Conservation (phyloP, 106 monocot species). For the Allium fistulosum region DNA sequence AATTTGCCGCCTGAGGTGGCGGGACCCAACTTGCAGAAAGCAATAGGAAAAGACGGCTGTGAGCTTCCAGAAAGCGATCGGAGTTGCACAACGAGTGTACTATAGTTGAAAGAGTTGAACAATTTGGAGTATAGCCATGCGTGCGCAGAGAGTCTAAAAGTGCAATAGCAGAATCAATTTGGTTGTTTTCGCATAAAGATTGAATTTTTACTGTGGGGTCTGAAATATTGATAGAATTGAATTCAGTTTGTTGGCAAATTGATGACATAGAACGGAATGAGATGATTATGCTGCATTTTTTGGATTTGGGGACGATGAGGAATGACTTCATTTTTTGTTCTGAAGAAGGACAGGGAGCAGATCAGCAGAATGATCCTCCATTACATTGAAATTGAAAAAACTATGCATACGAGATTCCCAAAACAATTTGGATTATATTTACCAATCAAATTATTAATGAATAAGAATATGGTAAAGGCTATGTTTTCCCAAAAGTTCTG, state of each 20-base stretch:
- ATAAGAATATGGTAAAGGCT: too few species aligned
- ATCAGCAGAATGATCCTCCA: too few species aligned
- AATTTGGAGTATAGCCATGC: conserved; percentile 39
- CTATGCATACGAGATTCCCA: too few species aligned
- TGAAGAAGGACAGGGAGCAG: too few species aligned
- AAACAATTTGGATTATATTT: too few species aligned
- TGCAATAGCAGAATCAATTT: conserved; percentile 45
- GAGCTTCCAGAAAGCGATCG: conserved; percentile 62
- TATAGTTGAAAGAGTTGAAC: conserved; percentile 36
- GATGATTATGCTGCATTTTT: background rate
- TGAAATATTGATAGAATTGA: background rate
- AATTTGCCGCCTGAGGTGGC: conserved; percentile 46
- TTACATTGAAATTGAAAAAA: too few species aligned
- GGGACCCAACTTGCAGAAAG: conserved; percentile 26
- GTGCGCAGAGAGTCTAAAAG: conserved; percentile 59
- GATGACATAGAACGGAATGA: background rate
- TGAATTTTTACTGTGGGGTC: background rate
- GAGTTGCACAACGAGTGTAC: conserved; percentile 56
- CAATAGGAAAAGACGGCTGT: conserved; percentile 56
- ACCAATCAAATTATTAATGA: too few species aligned
- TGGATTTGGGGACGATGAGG: background rate
- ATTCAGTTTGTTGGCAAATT: background rate
- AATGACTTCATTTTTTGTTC: background rate
- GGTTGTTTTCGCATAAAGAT: conserved; percentile 13
- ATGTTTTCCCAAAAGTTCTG: too few species aligned